Conservation (phyloP, 176 grass and related monocot species). For the Typha latifolia region DNA sequence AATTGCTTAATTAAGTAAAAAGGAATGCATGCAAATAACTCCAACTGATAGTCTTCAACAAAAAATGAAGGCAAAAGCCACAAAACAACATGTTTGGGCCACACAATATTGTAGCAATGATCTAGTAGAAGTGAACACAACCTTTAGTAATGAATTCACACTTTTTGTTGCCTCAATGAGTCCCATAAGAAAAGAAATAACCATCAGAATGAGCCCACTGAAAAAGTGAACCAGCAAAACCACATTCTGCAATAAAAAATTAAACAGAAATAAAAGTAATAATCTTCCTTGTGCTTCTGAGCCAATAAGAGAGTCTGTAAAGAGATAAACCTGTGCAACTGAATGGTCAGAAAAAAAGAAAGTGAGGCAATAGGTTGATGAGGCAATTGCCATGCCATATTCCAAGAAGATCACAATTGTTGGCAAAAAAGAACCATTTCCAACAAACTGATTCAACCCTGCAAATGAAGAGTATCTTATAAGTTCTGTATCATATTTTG, state of each 20-base stretch:
- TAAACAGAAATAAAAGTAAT: not conserved
- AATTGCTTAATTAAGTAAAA: too few species aligned
- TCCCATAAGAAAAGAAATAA: constrained; percentile 46
- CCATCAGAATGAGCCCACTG: constrained; percentile 46
- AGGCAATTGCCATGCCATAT: constrained; percentile 35
- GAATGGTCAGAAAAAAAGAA: constrained; percentile 44
- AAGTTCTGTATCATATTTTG: not conserved
- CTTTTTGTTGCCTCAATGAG: constrained; percentile 35
- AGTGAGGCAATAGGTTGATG: constrained; percentile 45
- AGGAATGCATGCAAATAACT: not conserved
- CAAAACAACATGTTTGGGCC: not conserved
- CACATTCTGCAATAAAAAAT: constrained; percentile 29
- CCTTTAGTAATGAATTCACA: constrained; percentile 33
- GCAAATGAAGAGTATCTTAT: not conserved
- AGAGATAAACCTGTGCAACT: constrained; percentile 36
- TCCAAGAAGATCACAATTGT: constrained; percentile 31
- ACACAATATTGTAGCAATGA: not conserved
- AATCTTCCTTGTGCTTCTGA: not conserved
- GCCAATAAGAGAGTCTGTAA: not conserved
- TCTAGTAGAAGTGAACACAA: not conserved
- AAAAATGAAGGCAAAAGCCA: not conserved
- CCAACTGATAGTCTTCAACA: not conserved
- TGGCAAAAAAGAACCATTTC: constrained; percentile 34
- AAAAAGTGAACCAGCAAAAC: constrained; percentile 44
- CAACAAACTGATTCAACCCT: constrained; percentile 46